phyloP scores from a whole-genome alignment of 192 early-diverging fungal genomes.

The Podila epigama region DNA sequence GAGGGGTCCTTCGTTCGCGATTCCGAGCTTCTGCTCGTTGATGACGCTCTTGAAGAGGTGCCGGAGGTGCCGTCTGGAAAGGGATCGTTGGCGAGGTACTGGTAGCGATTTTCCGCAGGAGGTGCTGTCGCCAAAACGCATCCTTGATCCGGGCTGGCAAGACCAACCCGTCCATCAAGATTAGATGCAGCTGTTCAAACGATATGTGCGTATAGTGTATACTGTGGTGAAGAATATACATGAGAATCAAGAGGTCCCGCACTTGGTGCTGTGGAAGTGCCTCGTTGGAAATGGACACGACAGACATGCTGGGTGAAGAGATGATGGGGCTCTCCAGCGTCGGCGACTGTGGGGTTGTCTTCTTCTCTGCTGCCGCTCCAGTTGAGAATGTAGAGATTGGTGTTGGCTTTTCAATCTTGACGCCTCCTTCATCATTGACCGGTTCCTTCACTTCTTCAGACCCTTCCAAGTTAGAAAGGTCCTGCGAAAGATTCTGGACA shows the following conservation, averaged over 20 bases:
- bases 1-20: slow-evolving; percentile 9
- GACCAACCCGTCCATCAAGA: slow-evolving; percentile 32
- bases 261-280: slow-evolving; percentile 39
- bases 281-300: slow-evolving; percentile 25
- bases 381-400: neutral
- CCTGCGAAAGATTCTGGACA: neutral
- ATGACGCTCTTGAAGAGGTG: slow-evolving; percentile 3
- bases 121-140: slow-evolving; percentile 45
- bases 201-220: slow-evolving; percentile 46
- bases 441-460: slow-evolving; percentile 1
- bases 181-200: slow-evolving; percentile 31
- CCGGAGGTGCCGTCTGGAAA: slow-evolving; percentile 12
- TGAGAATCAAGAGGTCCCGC: slow-evolving; percentile 37
- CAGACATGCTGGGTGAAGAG: slow-evolving; percentile 29
- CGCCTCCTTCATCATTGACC: neutral
- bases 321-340: slow-evolving; percentile 12
- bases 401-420: neutral
- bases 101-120: slow-evolving; percentile 24
- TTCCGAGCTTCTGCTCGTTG: slow-evolving; percentile 10
- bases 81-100: slow-evolving; percentile 16
- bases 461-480: neutral
- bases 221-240: slow-evolving; percentile 44
- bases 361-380: neutral
- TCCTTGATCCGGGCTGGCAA: slow-evolving; percentile 37
- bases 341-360: slow-evolving; percentile 15